Conservation (phyloP, 2,329 filamentous ascomycete species). For the Ophiostoma tasmaniense region DNA sequence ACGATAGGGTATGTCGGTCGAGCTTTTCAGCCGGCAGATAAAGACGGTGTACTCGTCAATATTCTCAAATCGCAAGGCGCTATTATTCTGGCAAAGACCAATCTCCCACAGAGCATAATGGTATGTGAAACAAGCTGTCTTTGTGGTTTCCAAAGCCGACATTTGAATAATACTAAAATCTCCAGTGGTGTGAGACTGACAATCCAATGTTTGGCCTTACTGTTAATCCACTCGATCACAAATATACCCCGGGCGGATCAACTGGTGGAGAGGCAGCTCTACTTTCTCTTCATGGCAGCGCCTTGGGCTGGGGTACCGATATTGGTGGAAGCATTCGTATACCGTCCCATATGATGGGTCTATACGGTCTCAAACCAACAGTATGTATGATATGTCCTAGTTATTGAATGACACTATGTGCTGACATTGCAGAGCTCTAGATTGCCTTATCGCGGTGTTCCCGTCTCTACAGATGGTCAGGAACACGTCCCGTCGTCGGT, state of each 20-base stretch:
- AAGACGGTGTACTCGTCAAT: constrained; percentile 17
- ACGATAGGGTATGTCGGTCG: constrained; percentile 30
- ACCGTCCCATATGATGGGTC: constrained; percentile 28
- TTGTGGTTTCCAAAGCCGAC: background rate
- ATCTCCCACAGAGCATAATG: constrained; percentile 26
- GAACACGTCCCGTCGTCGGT: constrained; percentile 42
- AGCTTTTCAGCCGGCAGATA: constrained; percentile 7
- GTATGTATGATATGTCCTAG: constrained; percentile 20
- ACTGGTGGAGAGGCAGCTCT: constrained; percentile 33
- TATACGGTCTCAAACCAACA: constrained; percentile 28
- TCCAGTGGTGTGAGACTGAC: constrained; percentile 26
- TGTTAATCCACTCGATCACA: constrained; percentile 28
- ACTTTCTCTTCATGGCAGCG: constrained; percentile 28
- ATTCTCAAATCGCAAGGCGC: constrained; percentile 26
- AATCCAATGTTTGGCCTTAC: constrained; percentile 32
- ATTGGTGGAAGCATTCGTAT: constrained; percentile 26
- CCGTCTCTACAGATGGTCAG: constrained; percentile 18
- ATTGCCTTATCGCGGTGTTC: constrained; percentile 49
- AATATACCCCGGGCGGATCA: constrained; percentile 30
- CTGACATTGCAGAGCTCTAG: constrained; percentile 32
- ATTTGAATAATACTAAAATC: background rate
- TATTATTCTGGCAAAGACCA: constrained; percentile 25
- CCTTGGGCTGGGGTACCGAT: constrained; percentile 40
- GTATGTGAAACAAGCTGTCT: background rate
- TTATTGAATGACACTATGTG: constrained; percentile 29